Evolutionary conservation across 345 rosid species (phyloP).

Genomic region (Syzygium grande): DNA sequence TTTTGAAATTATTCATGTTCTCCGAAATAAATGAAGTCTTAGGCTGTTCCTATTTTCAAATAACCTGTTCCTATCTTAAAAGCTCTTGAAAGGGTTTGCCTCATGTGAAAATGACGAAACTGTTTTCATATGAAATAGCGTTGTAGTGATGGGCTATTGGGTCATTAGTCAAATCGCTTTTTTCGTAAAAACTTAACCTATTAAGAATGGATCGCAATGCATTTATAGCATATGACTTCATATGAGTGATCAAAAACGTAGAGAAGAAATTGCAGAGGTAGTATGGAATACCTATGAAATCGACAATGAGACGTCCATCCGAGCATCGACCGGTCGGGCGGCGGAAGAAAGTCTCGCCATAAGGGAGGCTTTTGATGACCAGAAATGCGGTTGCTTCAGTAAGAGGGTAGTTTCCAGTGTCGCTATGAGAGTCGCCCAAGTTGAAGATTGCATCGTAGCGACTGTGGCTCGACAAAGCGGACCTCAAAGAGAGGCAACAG

Average conservation of each 20-base stretch:
- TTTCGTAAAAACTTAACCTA: not conserved
- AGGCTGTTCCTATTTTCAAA: not conserved
- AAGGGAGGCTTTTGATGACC: constrained; percentile 25
- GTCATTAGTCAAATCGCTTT: not conserved
- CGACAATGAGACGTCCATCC: not conserved
- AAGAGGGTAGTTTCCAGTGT: not conserved
- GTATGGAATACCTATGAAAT: constrained; percentile 23
- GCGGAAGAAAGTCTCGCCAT: constrained; percentile 46
- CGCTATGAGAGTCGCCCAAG: not conserved
- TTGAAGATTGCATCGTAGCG: not conserved
- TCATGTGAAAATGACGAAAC: not conserved
- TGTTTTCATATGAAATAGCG: not conserved
- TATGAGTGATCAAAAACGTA: not conserved
- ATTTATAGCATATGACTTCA: constrained; percentile 13
- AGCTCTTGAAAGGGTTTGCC: not conserved
- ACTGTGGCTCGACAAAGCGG: not conserved
- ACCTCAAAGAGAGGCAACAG: not conserved
- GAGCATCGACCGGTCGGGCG: constrained; percentile 31
- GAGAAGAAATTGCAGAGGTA: not conserved
- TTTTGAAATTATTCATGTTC: no score
- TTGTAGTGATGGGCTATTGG: not conserved
- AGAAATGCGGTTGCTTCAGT: not conserved
- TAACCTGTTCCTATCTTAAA: not conserved
- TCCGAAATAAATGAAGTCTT: no score
- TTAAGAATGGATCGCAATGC: constrained; percentile 35